Evolutionary conservation across 2,329 filamentous ascomycete species (phyloP).

Genomic region (Calonectria naviculata): DNA sequence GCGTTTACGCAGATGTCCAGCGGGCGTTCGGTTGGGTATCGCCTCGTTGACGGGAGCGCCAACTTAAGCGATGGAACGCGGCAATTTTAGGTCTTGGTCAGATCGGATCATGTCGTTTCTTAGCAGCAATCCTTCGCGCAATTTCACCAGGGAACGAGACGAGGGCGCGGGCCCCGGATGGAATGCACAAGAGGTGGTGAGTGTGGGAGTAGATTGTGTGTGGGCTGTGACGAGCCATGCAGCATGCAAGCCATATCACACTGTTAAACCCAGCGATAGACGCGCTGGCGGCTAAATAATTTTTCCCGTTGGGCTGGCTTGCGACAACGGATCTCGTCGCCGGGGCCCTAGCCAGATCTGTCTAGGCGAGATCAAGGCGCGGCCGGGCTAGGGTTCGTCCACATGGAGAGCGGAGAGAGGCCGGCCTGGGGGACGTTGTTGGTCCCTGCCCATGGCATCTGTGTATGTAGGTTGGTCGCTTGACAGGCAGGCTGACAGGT

Average conservation of each 20-base stretch:
- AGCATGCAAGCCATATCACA: slow-evolving; percentile 18
- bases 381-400: background rate
- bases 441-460: background rate
- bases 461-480: background rate
- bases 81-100: slow-evolving; percentile 52
- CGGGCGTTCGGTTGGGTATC: background rate
- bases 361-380: background rate
- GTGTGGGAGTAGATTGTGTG: slow-evolving; percentile 1
- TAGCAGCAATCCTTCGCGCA: background rate
- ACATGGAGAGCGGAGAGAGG: background rate
- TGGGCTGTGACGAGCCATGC: slow-evolving; percentile 10
- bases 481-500: background rate
- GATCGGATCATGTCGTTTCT: slow-evolving; percentile 50
- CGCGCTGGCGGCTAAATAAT: slow-evolving; percentile 14
- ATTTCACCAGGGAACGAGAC: background rate
- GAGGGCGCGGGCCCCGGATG: background rate
- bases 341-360: slow-evolving; percentile 7
- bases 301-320: background rate
- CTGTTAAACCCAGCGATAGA: slow-evolving; percentile 1
- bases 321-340: slow-evolving; percentile 1
- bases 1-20: background rate
- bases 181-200: background rate
- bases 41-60: background rate
- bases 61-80: slow-evolving; percentile 10
- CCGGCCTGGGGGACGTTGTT: background rate